phyloP scores from a whole-genome alignment of 2,329 filamentous ascomycete genomes.

The Penicillium verrucosum region DNA sequence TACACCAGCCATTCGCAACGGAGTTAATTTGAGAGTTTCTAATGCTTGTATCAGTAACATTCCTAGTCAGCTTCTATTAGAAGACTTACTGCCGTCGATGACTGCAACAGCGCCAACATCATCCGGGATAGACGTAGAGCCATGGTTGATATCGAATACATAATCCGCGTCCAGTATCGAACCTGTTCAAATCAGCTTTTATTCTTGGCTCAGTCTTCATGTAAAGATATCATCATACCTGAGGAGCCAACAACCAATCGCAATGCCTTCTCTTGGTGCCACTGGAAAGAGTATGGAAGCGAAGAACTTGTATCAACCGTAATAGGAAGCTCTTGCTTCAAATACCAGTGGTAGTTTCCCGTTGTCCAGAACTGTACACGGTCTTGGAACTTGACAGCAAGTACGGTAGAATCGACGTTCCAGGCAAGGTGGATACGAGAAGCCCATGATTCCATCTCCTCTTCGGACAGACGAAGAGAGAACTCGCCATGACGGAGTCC shows the following conservation, averaged over 20 bases:
- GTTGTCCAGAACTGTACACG: slow-evolving; percentile 92
- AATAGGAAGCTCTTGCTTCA: slow-evolving; percentile 79
- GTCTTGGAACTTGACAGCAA: slow-evolving; percentile 73
- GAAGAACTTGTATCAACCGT: slow-evolving; percentile 25
- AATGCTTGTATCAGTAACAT: slow-evolving; percentile 22
- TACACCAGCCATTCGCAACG: slow-evolving; percentile 76
- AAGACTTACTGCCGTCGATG: slow-evolving; percentile 67
- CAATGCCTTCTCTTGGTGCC: slow-evolving; percentile 85
- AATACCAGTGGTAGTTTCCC: slow-evolving; percentile 96
- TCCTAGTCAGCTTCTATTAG: background rate
- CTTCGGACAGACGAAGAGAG: slow-evolving; percentile 64
- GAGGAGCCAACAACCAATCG: slow-evolving; percentile 58
- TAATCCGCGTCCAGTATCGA: slow-evolving; percentile 63
- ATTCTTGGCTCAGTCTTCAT: background rate
- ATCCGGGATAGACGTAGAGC: slow-evolving; percentile 65
- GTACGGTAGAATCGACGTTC: slow-evolving; percentile 88
- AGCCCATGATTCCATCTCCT: slow-evolving; percentile 55
- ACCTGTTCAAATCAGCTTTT: slow-evolving; percentile 27
- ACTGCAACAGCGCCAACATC: slow-evolving; percentile 80
- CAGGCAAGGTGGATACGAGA: slow-evolving; percentile 68
- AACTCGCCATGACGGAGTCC: slow-evolving; percentile 97
- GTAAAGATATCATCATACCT: slow-evolving; percentile 37
- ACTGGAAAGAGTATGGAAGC: slow-evolving; percentile 45
- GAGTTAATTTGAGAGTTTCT: slow-evolving; percentile 74
- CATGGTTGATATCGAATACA: slow-evolving; percentile 64